Conservation (phyloP, 1,284 basidiomycete species). For the Papiliotrema nemorosa region DNA sequence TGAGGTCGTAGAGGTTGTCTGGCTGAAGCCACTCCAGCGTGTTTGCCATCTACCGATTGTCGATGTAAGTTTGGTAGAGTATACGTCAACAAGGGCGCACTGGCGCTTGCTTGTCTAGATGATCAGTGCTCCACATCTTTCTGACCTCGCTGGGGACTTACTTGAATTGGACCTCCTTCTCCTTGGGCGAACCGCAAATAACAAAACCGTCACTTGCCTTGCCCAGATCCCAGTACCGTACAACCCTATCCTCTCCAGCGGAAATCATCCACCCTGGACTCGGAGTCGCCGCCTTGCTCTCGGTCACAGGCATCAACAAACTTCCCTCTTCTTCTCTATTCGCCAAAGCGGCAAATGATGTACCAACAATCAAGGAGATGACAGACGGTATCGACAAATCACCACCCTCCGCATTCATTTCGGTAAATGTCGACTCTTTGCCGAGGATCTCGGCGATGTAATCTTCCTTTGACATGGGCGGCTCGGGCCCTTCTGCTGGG, state of each 20-base stretch:
- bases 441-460: constrained; percentile 2
- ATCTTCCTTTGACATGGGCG: neutral
- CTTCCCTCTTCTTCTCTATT: constrained; percentile 10
- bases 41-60: constrained; percentile 9
- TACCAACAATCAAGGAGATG: constrained; percentile 26
- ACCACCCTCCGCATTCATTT: neutral
- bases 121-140: neutral
- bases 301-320: constrained; percentile 24
- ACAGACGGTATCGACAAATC: constrained; percentile 9
- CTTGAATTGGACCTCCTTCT: constrained; percentile 44
- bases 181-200: constrained; percentile 42
- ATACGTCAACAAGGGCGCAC: constrained; percentile 21
- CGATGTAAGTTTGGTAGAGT: constrained; percentile 28
- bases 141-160: constrained; percentile 10
- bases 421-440: neutral
- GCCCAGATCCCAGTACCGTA: constrained; percentile 45
- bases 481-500: neutral
- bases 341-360: constrained; percentile 26
- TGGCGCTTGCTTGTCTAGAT: constrained; percentile 11
- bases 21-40: constrained; percentile 16
- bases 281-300: constrained; percentile 9
- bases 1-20: constrained; percentile 47
- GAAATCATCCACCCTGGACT: constrained; percentile 40
- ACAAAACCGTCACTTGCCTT: constrained; percentile 38
- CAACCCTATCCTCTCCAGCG: constrained; percentile 44